Base-by-base conservation (phyloP, 306 rosid genomes). In the Fragaria ananassa region DNA sequence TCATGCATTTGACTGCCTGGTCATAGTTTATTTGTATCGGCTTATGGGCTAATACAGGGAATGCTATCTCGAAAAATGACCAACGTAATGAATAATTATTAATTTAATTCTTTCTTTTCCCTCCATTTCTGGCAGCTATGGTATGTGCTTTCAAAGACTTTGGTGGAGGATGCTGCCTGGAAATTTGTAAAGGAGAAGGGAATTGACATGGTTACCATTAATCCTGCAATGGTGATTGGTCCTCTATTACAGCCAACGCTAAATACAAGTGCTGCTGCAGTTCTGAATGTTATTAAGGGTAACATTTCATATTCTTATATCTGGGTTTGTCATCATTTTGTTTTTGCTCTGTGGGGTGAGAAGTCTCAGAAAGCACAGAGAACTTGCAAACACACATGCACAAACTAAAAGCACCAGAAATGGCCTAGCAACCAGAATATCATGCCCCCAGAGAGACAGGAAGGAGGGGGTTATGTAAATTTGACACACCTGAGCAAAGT, bases 131-230 rank as follows among this genome's bases (percentile, higher is more conserved):
- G 82, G 64, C 85, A 93, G 97, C 23, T 70, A 17, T 93, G 97
- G 98, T 93, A 93, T 73, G 29, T 44, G 41, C 90, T 91, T 76
- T 86, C 96, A 58, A 93, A 93, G 87, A 87, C 96, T 67, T 83
- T 93, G 83, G 97, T 97, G 37, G 98, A 93, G 86, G 94, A 86
- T 10, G 88, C 89, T 83, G 98, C 94, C 75, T 91, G 98, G 96
- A 88, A 88, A 80, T 91, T 93, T 79, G 93, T 44, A 8, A 88
- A 85, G 29, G 91, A 91, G 81, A 88, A 93, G 66, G 87, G 62
- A 23, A 85, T 91, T 76, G 97, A 93, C 84, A 76, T 91, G 91
- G 89, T 93, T 82, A 49, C 74, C 49, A 77, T 93, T 64, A 87
- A 87, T 81, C 97, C 98, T 60, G 73, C 88, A 51, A 79, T 90